These are phyloP conservation scores for Urochloa ruziziensis DNA, from an alignment of 176 grass and related monocot species.

Conservation along the genomic window DNA sequence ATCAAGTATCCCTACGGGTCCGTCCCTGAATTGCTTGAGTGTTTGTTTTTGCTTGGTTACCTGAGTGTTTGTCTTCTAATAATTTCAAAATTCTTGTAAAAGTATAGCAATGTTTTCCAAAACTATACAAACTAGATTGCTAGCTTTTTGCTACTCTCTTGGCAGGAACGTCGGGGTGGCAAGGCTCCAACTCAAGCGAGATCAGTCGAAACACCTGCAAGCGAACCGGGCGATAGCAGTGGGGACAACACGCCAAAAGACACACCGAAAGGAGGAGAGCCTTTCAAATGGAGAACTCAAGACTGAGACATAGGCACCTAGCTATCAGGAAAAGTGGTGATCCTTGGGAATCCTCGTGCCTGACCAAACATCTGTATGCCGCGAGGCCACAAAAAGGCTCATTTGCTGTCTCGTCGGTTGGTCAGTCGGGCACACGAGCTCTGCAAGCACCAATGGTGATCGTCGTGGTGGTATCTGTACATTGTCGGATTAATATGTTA, in stretches of 20 bases:
- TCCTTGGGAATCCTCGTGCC: background rate
- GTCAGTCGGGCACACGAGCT: background rate
- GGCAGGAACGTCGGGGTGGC: slow-evolving; percentile 62
- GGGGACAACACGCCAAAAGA: slow-evolving; percentile 51
- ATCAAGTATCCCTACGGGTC: background rate
- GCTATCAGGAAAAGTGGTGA: slow-evolving; percentile 4
- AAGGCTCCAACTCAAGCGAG: slow-evolving; percentile 54
- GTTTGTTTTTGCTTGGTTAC: background rate
- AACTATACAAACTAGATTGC: background rate
- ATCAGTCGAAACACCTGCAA: slow-evolving; percentile 36
- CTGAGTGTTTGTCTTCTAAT: background rate
- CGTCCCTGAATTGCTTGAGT: background rate
- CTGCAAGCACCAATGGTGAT: slow-evolving; percentile 7
- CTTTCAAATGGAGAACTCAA: slow-evolving; percentile 60
- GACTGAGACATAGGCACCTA: too few species aligned
- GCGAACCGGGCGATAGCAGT: slow-evolving; percentile 55
- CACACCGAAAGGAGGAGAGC: slow-evolving; percentile 31
- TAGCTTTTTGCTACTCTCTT: background rate
- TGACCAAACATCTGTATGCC: background rate
- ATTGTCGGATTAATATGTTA: slow-evolving; percentile 51
- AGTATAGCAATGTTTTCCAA: background rate
- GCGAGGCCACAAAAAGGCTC: slow-evolving; percentile 1
- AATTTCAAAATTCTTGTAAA: background rate
- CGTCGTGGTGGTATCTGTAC: slow-evolving; percentile 40
- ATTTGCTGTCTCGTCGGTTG: slow-evolving; percentile 18